Evolutionary conservation across 768 basidiomycete genomes (phyloP).

Genomic region (Agrocybe chaxingu): DNA sequence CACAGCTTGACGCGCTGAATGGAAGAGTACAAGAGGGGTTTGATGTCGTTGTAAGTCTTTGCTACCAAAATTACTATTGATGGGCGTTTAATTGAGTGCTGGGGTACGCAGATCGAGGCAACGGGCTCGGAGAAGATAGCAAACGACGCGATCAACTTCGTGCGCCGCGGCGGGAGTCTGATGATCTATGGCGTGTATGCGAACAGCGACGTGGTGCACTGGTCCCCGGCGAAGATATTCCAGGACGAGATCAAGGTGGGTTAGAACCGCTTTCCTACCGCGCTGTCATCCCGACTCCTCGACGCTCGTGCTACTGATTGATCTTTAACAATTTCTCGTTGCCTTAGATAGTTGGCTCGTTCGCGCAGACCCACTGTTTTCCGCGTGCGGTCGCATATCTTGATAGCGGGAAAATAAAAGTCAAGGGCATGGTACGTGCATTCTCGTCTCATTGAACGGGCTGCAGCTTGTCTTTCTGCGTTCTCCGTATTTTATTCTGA

Average conservation of each 20-base stretch:
- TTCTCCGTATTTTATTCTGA: neutral
- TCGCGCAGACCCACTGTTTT: conserved; percentile 88
- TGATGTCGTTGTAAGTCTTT: conserved; percentile 59
- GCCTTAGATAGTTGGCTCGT: conserved; percentile 80
- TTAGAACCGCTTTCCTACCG: neutral
- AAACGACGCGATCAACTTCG: conserved; percentile 84
- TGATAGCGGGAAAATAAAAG: conserved; percentile 79
- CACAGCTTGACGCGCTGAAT: conserved; percentile 79
- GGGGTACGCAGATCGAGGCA: conserved; percentile 30
- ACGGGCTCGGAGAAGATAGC: conserved; percentile 83
- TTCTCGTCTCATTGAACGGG: conserved; percentile 3
- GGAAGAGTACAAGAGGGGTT: conserved; percentile 79
- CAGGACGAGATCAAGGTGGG: conserved; percentile 50
- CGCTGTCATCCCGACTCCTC: neutral
- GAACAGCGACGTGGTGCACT: conserved; percentile 77
- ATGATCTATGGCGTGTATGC: conserved; percentile 92
- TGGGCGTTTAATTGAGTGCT: neutral
- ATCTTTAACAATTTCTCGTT: conserved; percentile 4
- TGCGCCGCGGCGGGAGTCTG: conserved; percentile 80
- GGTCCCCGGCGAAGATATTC: conserved; percentile 87
- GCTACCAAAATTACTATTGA: conserved; percentile 1
- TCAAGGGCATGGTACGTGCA: conserved; percentile 63
- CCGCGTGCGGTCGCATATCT: conserved; percentile 87
- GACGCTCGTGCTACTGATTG: neutral
- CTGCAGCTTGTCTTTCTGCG: neutral